Evolutionary conservation across 2,329 filamentous ascomycete species (phyloP).

Genomic region (Grosmannia clavigera): DNA sequence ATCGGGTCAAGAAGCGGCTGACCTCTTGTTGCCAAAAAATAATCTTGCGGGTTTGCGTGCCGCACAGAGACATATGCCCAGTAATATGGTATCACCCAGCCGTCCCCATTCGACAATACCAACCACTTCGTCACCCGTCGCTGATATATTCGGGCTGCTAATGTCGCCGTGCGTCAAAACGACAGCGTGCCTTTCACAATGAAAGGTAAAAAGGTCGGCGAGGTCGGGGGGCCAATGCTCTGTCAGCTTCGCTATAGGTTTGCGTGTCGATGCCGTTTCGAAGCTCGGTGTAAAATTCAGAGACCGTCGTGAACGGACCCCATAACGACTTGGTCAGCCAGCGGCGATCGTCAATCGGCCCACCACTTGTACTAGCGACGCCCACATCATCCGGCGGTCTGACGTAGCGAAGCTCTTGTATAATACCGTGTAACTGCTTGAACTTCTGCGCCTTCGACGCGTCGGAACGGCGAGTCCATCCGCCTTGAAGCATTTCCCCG

Average conservation of each 20-base stretch:
- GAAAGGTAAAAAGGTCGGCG: not conserved
- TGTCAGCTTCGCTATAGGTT: too few relatives aligned
- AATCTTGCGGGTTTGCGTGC: not conserved
- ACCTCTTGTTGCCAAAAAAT: not conserved
- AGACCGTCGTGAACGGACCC: conserved; percentile 1
- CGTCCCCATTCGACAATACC: conserved; percentile 34
- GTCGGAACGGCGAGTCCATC: not conserved
- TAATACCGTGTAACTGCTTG: not conserved
- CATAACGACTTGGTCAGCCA: not conserved
- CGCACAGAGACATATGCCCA: conserved; percentile 20
- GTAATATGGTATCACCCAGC: conserved; percentile 31
- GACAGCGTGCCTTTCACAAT: not conserved
- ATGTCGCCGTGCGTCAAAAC: conserved; percentile 45
- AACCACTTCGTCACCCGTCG: conserved; percentile 23
- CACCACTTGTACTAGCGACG: not conserved
- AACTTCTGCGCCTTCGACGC: not conserved
- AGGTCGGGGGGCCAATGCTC: not conserved
- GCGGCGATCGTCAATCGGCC: not conserved
- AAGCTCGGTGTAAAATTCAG: conserved; percentile 1
- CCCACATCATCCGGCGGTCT: not conserved
- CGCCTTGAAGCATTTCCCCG: not conserved
- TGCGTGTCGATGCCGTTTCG: not conserved
- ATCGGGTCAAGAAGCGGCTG: not conserved
- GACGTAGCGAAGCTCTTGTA: not conserved
- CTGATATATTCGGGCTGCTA: conserved; percentile 34